phyloP scores from a whole-genome alignment of 2,329 filamentous ascomycete species.

The Apiospora hydei region DNA sequence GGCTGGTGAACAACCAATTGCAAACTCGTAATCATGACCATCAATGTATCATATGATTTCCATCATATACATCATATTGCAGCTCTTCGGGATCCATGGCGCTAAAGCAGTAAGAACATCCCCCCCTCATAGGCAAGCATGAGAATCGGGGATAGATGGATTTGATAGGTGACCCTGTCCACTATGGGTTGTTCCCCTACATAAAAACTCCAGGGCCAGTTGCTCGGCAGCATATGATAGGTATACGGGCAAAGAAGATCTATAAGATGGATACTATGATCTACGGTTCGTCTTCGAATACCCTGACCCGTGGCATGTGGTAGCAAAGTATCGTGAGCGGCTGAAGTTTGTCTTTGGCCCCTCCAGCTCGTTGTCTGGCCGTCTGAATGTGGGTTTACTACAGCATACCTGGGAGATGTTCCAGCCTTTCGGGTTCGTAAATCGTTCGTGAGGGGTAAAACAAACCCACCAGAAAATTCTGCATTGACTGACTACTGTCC shows the following conservation, averaged over 20 bases:
- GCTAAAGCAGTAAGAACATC: not conserved
- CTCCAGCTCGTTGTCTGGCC: not conserved
- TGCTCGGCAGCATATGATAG: not conserved
- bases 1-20: slow-evolving; percentile 19
- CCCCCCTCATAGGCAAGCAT: not conserved
- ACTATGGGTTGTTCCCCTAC: too few species aligned
- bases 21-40: not conserved
- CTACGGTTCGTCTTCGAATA: not conserved
- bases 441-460: not conserved
- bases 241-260: not conserved
- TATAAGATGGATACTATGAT: not conserved
- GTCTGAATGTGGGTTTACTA: not conserved
- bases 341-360: not conserved
- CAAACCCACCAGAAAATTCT: slow-evolving; percentile 1
- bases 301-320: not conserved
- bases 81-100: not conserved
- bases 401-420: not conserved
- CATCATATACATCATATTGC: not conserved
- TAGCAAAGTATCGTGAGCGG: not conserved
- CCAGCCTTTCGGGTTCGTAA: not conserved
- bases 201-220: not conserved
- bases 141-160: not conserved
- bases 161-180: not conserved
- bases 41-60: not conserved
- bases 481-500: slow-evolving; percentile 1